Percentiles rank a stretch among this genome's conserved stretches.
phyloP scores from a whole-genome alignment of 148 eudicot species.

The Vaccinium vitisidaea region DNA sequence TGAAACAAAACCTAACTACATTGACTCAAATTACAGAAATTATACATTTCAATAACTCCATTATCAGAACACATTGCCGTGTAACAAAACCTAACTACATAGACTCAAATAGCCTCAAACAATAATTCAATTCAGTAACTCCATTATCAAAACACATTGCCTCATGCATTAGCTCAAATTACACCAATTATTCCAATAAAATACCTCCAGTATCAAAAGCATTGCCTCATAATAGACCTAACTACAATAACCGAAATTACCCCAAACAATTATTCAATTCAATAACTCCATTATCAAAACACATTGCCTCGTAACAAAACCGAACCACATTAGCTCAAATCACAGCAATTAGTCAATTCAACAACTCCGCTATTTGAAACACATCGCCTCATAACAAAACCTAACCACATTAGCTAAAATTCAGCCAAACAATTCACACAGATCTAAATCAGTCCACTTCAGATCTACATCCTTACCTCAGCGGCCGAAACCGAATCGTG shows the following conservation, averaged over 20 bases:
- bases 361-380: constrained; percentile 6
- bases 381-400: constrained; percentile 18
- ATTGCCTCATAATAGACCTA: constrained; percentile 20
- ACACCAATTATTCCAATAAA: constrained; percentile 13
- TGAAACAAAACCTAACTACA: constrained; percentile 14
- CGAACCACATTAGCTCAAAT: constrained; percentile 8
- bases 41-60: constrained; percentile 12
- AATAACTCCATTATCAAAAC: constrained; percentile 14
- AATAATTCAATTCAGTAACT: constrained; percentile 10
- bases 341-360: constrained; percentile 13
- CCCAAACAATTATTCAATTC: constrained; percentile 20
- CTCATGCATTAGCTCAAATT: constrained; percentile 6
- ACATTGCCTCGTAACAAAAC: constrained; percentile 19
- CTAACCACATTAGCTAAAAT: constrained; percentile 4
- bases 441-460: constrained; percentile 29
- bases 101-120: constrained; percentile 24
- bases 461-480: constrained; percentile 62
- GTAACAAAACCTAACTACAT: constrained; percentile 12
- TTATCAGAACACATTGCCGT: constrained; percentile 17
- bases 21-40: constrained; percentile 23
- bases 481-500: constrained; percentile 84
- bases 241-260: neutral
- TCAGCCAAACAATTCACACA: neutral
- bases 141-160: constrained; percentile 18
- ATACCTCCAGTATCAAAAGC: constrained; percentile 10